These are phyloP conservation scores for Ampelocalamus luodianensis DNA, from an alignment of 176 grass and related monocot genomes.

Conservation along the genomic window DNA sequence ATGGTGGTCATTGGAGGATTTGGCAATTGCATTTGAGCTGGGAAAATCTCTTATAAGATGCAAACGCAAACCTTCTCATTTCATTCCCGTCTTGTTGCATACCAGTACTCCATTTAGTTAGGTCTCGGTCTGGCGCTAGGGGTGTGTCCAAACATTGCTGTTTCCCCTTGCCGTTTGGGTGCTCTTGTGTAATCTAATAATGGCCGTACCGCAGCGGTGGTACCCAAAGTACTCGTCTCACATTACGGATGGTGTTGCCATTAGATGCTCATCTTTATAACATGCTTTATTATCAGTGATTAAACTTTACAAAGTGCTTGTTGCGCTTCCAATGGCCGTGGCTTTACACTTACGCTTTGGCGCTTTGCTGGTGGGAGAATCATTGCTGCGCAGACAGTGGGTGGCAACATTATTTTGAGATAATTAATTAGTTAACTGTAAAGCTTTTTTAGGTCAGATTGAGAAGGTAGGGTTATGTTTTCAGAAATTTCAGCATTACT, in stretches of 20 bases:
- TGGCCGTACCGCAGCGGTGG: constrained; percentile 50
- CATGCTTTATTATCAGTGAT: not conserved
- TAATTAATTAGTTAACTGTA: not conserved
- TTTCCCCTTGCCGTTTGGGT: constrained; percentile 47
- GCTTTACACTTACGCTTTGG: not conserved
- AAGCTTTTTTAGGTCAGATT: not conserved
- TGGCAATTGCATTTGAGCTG: not conserved
- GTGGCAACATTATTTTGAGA: not conserved
- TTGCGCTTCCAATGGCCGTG: not conserved
- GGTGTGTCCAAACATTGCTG: constrained; percentile 43
- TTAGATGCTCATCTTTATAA: not conserved
- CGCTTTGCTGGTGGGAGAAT: not conserved
- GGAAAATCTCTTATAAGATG: constrained; percentile 9
- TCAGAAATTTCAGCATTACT: not conserved
- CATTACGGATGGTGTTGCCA: not conserved
- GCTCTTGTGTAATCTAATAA: constrained; percentile 57
- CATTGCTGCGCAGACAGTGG: not conserved
- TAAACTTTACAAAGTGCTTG: constrained; percentile 9
- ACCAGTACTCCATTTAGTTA: constrained; percentile 30
- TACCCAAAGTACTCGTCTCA: constrained; percentile 39
- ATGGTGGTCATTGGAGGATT: constrained; percentile 12
- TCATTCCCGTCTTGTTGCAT: constrained; percentile 19
- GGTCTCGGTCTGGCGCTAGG: constrained; percentile 5
- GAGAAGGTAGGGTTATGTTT: not conserved
- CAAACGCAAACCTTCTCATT: constrained; percentile 6